Conservation (phyloP, 2,329 filamentous ascomycete species). For the Botrytis fragariae region DNA sequence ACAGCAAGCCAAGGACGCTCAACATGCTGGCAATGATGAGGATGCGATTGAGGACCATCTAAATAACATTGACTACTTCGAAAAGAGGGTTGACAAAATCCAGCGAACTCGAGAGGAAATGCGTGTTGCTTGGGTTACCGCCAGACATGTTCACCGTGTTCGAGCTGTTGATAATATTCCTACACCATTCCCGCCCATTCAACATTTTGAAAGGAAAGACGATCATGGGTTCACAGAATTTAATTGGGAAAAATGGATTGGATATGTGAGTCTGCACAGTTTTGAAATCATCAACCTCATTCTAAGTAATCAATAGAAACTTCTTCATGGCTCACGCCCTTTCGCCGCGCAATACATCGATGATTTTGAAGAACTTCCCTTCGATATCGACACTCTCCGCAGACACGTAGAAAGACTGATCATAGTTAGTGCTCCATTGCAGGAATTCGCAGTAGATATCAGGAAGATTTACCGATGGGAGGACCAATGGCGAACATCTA, state of each 20-base stretch:
- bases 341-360: constrained; percentile 42
- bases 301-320: constrained; percentile 31
- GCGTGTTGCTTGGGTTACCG: constrained; percentile 40
- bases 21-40: constrained; percentile 20
- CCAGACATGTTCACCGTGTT: constrained; percentile 40
- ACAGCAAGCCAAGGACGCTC: constrained; percentile 15
- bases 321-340: constrained; percentile 35
- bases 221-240: constrained; percentile 32
- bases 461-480: constrained; percentile 42
- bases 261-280: constrained; percentile 25
- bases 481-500: constrained; percentile 34
- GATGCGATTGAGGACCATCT: constrained; percentile 24
- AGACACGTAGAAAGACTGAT: constrained; percentile 40
- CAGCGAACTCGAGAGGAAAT: constrained; percentile 37
- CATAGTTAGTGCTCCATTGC: constrained; percentile 40
- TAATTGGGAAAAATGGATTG: constrained; percentile 39
- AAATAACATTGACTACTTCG: constrained; percentile 21
- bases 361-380: constrained; percentile 30
- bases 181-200: constrained; percentile 28
- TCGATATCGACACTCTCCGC: constrained; percentile 34
- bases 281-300: background rate
- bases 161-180: constrained; percentile 29
- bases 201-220: constrained; percentile 32
- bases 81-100: constrained; percentile 30
- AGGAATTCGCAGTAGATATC: constrained; percentile 39